phyloP scores from a whole-genome alignment of 139 green algal species.

The Chlorella vulgaris region DNA sequence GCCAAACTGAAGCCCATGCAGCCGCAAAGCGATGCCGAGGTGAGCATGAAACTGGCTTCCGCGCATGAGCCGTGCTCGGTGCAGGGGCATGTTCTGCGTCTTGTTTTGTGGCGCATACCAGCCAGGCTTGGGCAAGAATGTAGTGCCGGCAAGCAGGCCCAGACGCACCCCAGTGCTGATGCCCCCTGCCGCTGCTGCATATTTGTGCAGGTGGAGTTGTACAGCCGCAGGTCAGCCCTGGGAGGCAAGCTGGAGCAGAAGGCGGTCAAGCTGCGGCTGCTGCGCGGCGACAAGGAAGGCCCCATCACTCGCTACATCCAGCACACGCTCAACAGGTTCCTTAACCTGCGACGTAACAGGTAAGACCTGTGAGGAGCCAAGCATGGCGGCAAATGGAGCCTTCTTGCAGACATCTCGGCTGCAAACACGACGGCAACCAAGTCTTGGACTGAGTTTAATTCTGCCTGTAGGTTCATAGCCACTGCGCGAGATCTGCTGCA shows the following conservation, averaged over 20 bases:
- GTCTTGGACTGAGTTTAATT: too few species aligned
- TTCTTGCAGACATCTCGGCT: too few species aligned
- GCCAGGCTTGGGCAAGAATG: too few species aligned
- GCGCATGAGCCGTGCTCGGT: too few species aligned
- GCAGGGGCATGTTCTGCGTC: too few species aligned
- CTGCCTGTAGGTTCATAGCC: conserved; percentile 29
- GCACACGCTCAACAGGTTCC: conserved; percentile 6
- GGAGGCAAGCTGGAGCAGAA: conserved; percentile 46
- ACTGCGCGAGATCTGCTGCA: conserved; percentile 33
- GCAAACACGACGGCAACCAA: too few species aligned
- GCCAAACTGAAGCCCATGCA: conserved; percentile 14
- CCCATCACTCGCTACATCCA: conserved; percentile 28
- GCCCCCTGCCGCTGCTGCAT: background rate
- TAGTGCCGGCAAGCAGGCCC: too few species aligned
- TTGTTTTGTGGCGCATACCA: too few species aligned
- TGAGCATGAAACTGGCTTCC: too few species aligned
- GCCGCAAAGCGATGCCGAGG: conserved; percentile 34
- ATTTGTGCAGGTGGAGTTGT: conserved; percentile 8
- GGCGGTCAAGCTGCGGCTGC: conserved; percentile 37
- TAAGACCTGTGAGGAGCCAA: background rate
- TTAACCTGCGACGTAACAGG: conserved; percentile 16
- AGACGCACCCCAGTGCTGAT: too few species aligned
- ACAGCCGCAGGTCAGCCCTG: conserved; percentile 25
- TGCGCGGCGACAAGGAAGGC: conserved; percentile 6
- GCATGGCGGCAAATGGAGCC: too few species aligned